Conservation (phyloP, 208 protist genomes). For the Leishmania braziliensis region DNA sequence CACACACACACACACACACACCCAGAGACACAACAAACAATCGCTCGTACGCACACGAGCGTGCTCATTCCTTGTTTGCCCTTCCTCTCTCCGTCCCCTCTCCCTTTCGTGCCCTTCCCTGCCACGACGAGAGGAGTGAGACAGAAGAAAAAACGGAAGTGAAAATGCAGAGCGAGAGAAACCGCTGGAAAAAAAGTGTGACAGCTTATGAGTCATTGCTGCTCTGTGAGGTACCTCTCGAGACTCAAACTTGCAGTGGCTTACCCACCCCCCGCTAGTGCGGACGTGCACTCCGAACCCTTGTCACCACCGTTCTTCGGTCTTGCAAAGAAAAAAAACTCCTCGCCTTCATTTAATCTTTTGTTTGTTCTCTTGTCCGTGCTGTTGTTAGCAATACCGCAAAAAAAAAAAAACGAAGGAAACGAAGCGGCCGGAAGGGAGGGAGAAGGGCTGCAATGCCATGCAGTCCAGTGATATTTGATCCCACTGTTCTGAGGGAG, state of each 20-base stretch:
- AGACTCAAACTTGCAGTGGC: background rate
- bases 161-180: background rate
- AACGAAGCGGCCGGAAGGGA: background rate
- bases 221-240: background rate
- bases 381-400: background rate
- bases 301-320: background rate
- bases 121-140: no score
- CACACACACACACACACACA: background rate
- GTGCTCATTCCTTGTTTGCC: conserved; percentile 1
- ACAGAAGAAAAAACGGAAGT: background rate
- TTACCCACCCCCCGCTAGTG: background rate
- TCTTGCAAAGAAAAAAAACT: background rate
- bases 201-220: background rate
- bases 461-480: background rate
- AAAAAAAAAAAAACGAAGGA: background rate
- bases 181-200: background rate
- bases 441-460: background rate
- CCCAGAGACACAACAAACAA: background rate
- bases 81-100: conserved; percentile 12
- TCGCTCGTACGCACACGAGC: background rate
- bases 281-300: background rate
- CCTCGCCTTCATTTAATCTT: conserved; percentile 8
- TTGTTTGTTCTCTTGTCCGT: conserved; percentile 18
- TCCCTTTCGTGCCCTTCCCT: background rate
- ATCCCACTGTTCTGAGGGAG: no score